Percentiles rank a stretch among this genome's conserved stretches.
Evolutionary conservation across 2,329 filamentous ascomycete genomes (phyloP).

Genomic region (Cercospora sesami): DNA sequence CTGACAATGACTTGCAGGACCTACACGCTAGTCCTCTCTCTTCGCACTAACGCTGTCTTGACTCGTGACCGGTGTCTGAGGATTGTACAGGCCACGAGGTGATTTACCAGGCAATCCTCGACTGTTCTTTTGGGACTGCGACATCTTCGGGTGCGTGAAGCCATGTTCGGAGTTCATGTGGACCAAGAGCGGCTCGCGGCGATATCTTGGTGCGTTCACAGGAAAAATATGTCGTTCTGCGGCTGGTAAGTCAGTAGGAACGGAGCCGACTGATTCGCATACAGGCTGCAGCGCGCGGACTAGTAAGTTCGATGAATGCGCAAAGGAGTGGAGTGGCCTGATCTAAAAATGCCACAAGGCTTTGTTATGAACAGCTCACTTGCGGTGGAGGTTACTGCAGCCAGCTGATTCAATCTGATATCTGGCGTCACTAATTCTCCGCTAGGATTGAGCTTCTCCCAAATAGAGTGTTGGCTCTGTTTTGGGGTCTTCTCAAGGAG

Average conservation of each 20-base stretch:
- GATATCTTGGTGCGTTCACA: neutral
- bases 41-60: neutral
- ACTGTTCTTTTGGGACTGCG: neutral
- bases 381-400: neutral
- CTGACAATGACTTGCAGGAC: neutral
- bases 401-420: neutral
- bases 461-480: neutral
- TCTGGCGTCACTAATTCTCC: neutral
- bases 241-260: neutral
- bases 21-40: neutral
- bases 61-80: neutral
- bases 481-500: neutral
- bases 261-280: neutral
- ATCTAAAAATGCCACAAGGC: neutral
- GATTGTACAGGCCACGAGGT: neutral
- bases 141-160: neutral
- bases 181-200: neutral
- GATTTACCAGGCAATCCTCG: neutral
- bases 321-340: neutral
- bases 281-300: neutral
- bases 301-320: neutral
- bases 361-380: neutral
- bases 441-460: neutral
- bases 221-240: neutral
- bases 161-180: neutral